These are phyloP conservation scores for Rhodomyrtus psidioides DNA, from an alignment of 441 rosid genomes.

Conservation along the genomic window DNA sequence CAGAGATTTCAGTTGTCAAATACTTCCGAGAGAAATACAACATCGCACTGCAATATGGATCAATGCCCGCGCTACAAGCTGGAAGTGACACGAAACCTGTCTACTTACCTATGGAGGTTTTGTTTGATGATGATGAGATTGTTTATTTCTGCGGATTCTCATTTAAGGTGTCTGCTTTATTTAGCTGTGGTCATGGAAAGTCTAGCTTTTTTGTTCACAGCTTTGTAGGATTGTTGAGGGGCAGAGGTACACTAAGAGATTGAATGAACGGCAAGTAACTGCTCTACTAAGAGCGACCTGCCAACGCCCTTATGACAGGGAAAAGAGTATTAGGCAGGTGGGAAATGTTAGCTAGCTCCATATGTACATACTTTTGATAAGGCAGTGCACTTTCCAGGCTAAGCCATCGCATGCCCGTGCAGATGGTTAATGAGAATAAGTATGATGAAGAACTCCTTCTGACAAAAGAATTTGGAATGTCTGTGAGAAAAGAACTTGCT, in stretches of 20 bases:
- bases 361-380: neutral
- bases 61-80: slow-evolving; percentile 52
- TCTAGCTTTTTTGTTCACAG: slow-evolving; percentile 22
- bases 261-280: slow-evolving; percentile 45
- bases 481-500: slow-evolving; percentile 21
- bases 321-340: slow-evolving; percentile 34
- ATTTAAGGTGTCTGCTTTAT: neutral
- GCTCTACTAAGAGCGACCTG: slow-evolving; percentile 36
- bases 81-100: slow-evolving; percentile 52
- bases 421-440: slow-evolving; percentile 27
- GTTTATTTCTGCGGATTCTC: neutral
- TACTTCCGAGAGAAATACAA: slow-evolving; percentile 47
- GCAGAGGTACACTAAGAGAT: slow-evolving; percentile 38
- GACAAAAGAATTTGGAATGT: slow-evolving; percentile 33
- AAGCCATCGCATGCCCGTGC: neutral
- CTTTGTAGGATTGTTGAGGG: slow-evolving; percentile 46
- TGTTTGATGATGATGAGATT: neutral
- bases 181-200: neutral
- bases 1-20: slow-evolving; percentile 26
- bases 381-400: neutral
- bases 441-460: slow-evolving; percentile 22
- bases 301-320: slow-evolving; percentile 38
- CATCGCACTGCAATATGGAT: slow-evolving; percentile 13
- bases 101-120: slow-evolving; percentile 81
- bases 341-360: neutral